Percentiles rank a stretch among this genome's conserved stretches.
Conservation (phyloP, 768 basidiomycete genomes). For the Tulasnella sp. region DNA sequence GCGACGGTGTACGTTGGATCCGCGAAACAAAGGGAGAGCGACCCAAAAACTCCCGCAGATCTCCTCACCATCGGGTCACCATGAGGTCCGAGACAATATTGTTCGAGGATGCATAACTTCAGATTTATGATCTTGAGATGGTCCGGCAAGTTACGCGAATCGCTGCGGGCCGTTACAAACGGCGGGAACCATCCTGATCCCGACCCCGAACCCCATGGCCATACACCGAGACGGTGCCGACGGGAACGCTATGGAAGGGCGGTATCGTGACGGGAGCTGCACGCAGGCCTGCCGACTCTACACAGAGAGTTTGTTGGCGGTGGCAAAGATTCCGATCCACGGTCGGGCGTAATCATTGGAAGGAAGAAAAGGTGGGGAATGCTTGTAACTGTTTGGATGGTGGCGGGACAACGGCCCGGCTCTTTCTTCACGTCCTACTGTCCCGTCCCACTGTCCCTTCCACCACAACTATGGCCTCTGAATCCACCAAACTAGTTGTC, state of each 20-base stretch:
- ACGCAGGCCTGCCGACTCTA: background rate
- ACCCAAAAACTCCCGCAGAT: background rate
- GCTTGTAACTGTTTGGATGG: background rate
- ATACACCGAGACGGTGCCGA: background rate
- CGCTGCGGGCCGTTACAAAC: background rate
- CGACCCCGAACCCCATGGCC: background rate
- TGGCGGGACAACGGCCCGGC: slow-evolving; percentile 1
- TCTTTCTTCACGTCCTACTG: too few species aligned
- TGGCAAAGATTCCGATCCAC: background rate
- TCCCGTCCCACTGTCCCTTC: background rate
- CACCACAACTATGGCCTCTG: background rate
- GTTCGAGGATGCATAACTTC: background rate
- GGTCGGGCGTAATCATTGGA: background rate
- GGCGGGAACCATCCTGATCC: background rate
- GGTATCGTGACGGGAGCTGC: background rate
- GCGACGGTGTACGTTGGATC: background rate
- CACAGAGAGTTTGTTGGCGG: background rate
- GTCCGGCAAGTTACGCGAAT: background rate
- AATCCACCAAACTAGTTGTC: slow-evolving; percentile 7
- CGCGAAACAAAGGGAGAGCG: background rate
- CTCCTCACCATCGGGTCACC: background rate
- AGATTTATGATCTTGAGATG: background rate
- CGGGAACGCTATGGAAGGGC: background rate
- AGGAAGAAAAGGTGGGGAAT: background rate
- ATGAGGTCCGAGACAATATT: background rate